Evolutionary conservation across 2,329 filamentous ascomycete species (phyloP).

Genomic region (Cercospora sojina): DNA sequence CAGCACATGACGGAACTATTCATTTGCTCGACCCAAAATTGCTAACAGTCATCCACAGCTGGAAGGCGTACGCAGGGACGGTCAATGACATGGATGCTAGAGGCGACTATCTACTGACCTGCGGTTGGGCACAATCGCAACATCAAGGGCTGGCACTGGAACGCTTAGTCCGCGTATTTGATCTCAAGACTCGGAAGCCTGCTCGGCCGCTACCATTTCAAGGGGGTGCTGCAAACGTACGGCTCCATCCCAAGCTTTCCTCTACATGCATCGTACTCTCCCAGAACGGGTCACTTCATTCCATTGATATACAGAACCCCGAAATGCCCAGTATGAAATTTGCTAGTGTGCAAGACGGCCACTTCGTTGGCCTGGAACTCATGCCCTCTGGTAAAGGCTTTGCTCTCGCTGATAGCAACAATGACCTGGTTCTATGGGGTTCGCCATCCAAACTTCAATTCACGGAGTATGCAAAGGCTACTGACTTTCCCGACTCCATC

Average conservation of each 20-base stretch:
- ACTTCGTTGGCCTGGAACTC: constrained; percentile 78
- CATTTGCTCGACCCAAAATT: constrained; percentile 80
- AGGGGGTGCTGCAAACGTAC: constrained; percentile 86
- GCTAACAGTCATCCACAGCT: constrained; percentile 77
- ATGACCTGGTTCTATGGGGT: constrained; percentile 81
- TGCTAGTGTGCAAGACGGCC: constrained; percentile 69
- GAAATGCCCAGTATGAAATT: constrained; percentile 83
- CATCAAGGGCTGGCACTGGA: constrained; percentile 80
- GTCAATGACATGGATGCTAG: constrained; percentile 98
- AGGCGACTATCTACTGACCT: constrained; percentile 92
- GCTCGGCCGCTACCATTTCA: constrained; percentile 90
- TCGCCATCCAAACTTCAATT: constrained; percentile 83
- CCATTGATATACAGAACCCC: constrained; percentile 92
- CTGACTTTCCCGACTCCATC: constrained; percentile 71
- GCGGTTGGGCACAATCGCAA: constrained; percentile 84
- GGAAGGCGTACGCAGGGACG: constrained; percentile 83
- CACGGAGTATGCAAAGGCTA: constrained; percentile 73
- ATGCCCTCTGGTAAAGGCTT: constrained; percentile 85
- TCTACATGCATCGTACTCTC: constrained; percentile 94
- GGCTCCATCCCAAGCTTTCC: constrained; percentile 93
- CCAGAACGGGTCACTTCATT: constrained; percentile 88
- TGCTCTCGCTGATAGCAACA: constrained; percentile 75
- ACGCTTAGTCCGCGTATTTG: constrained; percentile 91
- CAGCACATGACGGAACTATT: constrained; percentile 76
- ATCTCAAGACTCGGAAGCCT: constrained; percentile 84